Evolutionary conservation across 148 eudicot species (phyloP).

Genomic region (Cornus controversa): DNA sequence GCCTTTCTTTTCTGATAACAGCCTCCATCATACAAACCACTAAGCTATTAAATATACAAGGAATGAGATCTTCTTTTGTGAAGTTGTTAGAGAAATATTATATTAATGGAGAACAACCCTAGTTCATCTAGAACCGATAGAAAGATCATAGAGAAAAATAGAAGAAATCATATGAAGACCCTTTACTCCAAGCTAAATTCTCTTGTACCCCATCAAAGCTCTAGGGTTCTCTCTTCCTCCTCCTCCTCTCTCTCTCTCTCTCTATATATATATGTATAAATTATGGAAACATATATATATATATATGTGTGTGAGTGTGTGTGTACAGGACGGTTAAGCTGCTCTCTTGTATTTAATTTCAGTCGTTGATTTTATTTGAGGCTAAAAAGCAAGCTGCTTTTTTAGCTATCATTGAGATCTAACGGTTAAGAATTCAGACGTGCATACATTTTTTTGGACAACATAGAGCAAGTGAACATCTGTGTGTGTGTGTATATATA

Average conservation of each 20-base stretch:
- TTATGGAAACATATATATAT: too few relatives aligned
- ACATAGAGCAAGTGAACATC: too few relatives aligned
- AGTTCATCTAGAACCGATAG: conserved; percentile 36
- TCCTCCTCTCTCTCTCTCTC: conserved; percentile 16
- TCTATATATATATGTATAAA: background rate
- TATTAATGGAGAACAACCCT: conserved; percentile 28
- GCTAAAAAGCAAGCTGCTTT: too few relatives aligned
- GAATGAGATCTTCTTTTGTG: background rate
- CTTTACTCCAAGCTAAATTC: conserved; percentile 51
- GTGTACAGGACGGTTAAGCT: too few relatives aligned
- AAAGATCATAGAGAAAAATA: conserved; percentile 48
- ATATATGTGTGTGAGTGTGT: too few relatives aligned
- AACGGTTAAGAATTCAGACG: too few relatives aligned
- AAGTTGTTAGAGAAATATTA: background rate
- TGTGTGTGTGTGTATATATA: too few relatives aligned
- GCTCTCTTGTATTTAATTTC: too few relatives aligned
- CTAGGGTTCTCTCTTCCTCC: conserved; percentile 23
- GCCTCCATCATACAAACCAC: conserved; percentile 1
- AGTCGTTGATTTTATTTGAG: too few relatives aligned
- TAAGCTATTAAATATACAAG: background rate
- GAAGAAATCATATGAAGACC: conserved; percentile 51
- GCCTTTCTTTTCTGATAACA: conserved; percentile 3
- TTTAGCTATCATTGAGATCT: too few relatives aligned
- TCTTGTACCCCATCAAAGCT: conserved; percentile 31
- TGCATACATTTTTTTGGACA: too few relatives aligned